Percentiles rank a stretch among this genome's conserved stretches.
These are phyloP conservation scores for Phytopythium vexans DNA, from an alignment of 352 stramenopile genomes.

Conservation along the genomic window DNA sequence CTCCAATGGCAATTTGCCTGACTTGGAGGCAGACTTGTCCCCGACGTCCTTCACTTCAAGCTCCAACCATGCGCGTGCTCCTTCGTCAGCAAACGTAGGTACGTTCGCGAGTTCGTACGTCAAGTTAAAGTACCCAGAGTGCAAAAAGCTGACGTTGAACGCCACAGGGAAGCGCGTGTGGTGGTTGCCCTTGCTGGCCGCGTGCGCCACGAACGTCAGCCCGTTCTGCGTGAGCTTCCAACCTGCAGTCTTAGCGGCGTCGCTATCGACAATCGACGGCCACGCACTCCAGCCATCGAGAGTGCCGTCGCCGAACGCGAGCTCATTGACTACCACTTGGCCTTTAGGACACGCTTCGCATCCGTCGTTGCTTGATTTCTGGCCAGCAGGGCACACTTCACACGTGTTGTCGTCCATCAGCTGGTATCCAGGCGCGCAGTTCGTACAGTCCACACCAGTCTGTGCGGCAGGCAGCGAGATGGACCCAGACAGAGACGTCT, in stretches of 20 bases:
- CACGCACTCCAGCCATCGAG: slow-evolving; percentile 54
- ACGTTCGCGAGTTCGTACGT: slow-evolving; percentile 65
- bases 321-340: slow-evolving; percentile 47
- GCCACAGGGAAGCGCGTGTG: slow-evolving; percentile 37
- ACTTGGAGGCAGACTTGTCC: slow-evolving; percentile 8
- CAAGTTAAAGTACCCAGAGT: slow-evolving; percentile 55
- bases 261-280: slow-evolving; percentile 50
- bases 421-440: slow-evolving; percentile 46
- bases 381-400: slow-evolving; percentile 33
- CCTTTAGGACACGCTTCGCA: slow-evolving; percentile 42
- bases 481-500: slow-evolving; percentile 32
- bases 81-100: slow-evolving; percentile 58
- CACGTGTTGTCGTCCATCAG: slow-evolving; percentile 38
- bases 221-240: slow-evolving; percentile 73
- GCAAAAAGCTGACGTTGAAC: slow-evolving; percentile 54
- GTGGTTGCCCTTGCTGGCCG: slow-evolving; percentile 13
- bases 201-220: slow-evolving; percentile 26
- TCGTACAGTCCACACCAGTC: slow-evolving; percentile 39
- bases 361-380: slow-evolving; percentile 26
- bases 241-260: slow-evolving; percentile 28
- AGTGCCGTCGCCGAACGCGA: slow-evolving; percentile 49
- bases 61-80: slow-evolving; percentile 65
- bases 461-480: slow-evolving; percentile 41
- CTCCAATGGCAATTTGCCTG: not conserved
- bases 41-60: slow-evolving; percentile 41